phyloP scores from a whole-genome alignment of 768 basidiomycete genomes.

The Amanita rimosa region DNA sequence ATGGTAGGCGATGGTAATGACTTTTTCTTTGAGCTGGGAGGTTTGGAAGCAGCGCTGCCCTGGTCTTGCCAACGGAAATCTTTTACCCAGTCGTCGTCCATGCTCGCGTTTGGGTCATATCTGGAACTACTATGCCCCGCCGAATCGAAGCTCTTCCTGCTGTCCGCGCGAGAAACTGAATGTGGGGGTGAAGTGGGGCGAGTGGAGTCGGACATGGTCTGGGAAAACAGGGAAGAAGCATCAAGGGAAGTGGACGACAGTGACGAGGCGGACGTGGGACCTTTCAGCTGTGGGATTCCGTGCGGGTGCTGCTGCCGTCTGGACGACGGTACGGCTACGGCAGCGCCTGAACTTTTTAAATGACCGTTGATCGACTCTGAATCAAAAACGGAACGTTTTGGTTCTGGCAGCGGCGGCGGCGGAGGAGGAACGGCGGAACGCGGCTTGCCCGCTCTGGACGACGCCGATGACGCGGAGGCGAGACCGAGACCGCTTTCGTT shows the following conservation, averaged over 20 bases:
- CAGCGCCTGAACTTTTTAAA: neutral
- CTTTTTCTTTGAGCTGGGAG: neutral
- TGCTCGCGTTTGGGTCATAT: constrained; percentile 13
- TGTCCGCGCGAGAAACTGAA: constrained; percentile 17
- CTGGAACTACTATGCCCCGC: neutral
- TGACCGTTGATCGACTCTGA: neutral
- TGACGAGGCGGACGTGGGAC: constrained; percentile 22
- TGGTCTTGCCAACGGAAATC: constrained; percentile 43
- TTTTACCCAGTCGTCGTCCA: constrained; percentile 54
- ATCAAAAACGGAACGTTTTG: neutral
- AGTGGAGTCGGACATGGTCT: constrained; percentile 25
- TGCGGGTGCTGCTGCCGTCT: no score
- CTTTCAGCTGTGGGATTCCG: no score
- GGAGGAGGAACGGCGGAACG: neutral
- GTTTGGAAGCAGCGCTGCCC: neutral
- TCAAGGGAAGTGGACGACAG: constrained; percentile 29
- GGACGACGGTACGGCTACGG: no score
- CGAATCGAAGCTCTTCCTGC: neutral
- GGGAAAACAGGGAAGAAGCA: constrained; percentile 29
- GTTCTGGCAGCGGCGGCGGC: no score
- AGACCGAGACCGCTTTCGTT: no score
- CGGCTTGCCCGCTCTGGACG: neutral
- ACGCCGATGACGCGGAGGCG: no score
- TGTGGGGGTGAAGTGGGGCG: constrained; percentile 21
- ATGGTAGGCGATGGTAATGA: constrained; percentile 2